Evolutionary conservation across 495 filamentous ascomycete species (phyloP), one percentile per base, ranked within the genome.

Genomic region (Thozetella sp.): DNA sequence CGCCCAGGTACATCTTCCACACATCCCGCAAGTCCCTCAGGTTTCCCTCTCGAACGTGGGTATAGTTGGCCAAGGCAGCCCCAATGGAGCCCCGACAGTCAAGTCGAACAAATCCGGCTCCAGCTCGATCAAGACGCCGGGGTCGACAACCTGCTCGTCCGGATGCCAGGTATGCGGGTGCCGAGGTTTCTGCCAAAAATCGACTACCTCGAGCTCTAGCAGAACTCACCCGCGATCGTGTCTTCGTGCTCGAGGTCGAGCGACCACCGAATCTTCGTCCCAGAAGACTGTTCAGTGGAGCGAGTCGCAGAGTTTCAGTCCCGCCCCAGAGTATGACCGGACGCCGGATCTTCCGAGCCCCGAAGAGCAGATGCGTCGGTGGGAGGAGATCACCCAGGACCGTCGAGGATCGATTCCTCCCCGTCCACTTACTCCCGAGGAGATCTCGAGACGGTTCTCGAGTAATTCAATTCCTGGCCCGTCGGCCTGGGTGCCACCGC

Each of bases 241-340:
- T n/a, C n/a, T 48, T n/a, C 43, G 43, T 4, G 6, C 43, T 3
- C n/a, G 10, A 4, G n/a, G n/a, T 3, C 43, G 43, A 11, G 43
- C 43, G 11, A 11, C 43, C 4, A 48, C 43, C 43, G 43, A 48
- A 20, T 15, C 43, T 4, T 48, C 43, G n/a, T 48, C 43, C n/a
- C 43, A 48, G 43, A 48, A 48, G 43, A 48, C 43, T 11, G 43
- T 48, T 20, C 43, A 48, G n/a, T 48, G 43, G 43, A 48, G 43
- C 43, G 43, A 48, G 43, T 13, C 10, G 10, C 43, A 48, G 43
- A 48, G 43, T n/a, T 48, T 15, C 43, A 48, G 20, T 20, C 12
- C n/a, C 11, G 43, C 43, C 10, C 43, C 43, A 4, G 43, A 48
- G 43, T 48, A 48, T n/a, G 43, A 48, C 43, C 43, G 43, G 11